These are phyloP conservation scores for Neurospora tetrasperma DNA, from an alignment of 495 filamentous ascomycete species.

Conservation along the genomic window DNA sequence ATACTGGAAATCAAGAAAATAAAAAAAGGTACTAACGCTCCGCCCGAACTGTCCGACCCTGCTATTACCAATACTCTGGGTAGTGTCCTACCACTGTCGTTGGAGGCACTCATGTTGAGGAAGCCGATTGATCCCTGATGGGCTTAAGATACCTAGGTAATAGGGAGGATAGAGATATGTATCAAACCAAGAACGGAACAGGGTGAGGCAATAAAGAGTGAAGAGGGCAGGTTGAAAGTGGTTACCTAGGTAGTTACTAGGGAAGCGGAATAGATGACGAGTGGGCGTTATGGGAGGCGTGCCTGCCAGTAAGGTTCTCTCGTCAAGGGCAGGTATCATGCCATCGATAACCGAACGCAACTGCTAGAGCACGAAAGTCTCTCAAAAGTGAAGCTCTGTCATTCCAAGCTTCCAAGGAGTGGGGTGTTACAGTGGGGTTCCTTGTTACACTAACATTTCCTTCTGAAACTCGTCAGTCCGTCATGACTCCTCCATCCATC, in stretches of 20 bases:
- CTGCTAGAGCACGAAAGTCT: background rate
- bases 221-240: background rate
- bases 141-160: background rate
- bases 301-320: background rate
- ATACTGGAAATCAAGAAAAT: background rate
- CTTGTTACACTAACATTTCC: background rate
- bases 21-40: slow-evolving; percentile 53
- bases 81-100: background rate
- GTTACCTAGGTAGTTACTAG: background rate
- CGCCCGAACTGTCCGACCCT: slow-evolving; percentile 84
- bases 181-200: background rate
- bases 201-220: background rate
- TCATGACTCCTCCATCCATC: background rate
- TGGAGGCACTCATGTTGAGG: background rate
- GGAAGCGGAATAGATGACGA: background rate
- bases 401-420: background rate
- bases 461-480: background rate
- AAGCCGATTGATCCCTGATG: background rate
- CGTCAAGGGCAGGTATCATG: background rate
- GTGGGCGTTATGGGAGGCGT: background rate
- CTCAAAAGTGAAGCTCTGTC: background rate
- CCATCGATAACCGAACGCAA: background rate
- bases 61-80: slow-evolving; percentile 66
- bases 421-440: background rate
- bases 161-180: background rate